These are phyloP conservation scores for Fusarium staphyleae DNA, from an alignment of 2,329 filamentous ascomycete species.

Conservation along the genomic window DNA sequence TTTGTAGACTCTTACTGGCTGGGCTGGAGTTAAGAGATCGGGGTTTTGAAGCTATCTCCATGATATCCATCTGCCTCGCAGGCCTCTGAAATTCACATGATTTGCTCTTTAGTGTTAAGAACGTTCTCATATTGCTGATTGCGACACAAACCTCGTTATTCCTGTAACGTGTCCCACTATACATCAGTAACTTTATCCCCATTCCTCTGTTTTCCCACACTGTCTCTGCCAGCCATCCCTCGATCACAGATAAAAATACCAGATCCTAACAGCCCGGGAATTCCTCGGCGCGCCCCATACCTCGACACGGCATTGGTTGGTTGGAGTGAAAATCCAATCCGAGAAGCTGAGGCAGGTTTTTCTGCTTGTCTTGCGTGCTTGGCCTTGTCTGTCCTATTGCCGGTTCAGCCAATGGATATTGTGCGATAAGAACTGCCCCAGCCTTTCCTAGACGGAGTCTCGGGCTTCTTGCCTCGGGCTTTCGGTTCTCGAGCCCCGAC, in stretches of 20 bases:
- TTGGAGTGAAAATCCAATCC: neutral
- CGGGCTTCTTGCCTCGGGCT: conserved; percentile 8
- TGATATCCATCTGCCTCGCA: neutral
- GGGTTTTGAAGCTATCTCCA: neutral
- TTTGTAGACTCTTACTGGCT: conserved; percentile 13
- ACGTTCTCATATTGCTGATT: neutral
- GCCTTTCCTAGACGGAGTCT: conserved; percentile 4
- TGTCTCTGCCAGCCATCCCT: neutral
- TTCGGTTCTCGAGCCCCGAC: neutral
- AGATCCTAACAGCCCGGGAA: conserved; percentile 24
- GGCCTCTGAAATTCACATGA: neutral
- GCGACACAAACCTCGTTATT: neutral
- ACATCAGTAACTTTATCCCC: conserved; percentile 24
- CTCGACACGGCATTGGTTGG: conserved; percentile 33
- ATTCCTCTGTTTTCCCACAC: neutral
- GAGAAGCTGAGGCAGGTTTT: conserved; percentile 13
- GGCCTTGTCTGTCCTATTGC: conserved; percentile 14
- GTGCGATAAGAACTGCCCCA: conserved; percentile 23
- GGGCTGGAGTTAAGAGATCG: neutral
- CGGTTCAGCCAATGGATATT: conserved; percentile 22
- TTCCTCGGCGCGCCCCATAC: conserved; percentile 40
- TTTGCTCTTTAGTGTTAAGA: conserved; percentile 13
- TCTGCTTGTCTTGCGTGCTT: conserved; percentile 14
- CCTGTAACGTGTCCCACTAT: conserved; percentile 3
- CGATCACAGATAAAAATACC: conserved; percentile 11